phyloP scores from a whole-genome alignment of 768 basidiomycete genomes.

The Nidula microcarpa region DNA sequence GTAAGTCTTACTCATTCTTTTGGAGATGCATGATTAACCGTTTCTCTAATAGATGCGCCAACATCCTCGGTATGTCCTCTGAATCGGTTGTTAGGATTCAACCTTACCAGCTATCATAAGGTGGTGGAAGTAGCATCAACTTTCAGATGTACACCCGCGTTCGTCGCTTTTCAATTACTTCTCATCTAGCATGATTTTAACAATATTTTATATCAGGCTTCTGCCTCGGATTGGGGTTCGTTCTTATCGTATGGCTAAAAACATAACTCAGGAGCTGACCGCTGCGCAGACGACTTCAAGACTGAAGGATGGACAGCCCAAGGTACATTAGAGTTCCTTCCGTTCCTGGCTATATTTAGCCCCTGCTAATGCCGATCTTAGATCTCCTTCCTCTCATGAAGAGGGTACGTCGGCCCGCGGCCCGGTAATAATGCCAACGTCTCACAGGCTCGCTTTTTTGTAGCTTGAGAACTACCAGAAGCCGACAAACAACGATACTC shows the following conservation, averaged over 20 bases:
- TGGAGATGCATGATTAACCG: not conserved
- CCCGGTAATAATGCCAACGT: not conserved
- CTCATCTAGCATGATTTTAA: not conserved
- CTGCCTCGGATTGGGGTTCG: constrained; percentile 68
- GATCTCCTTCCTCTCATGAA: constrained; percentile 74
- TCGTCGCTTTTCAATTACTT: constrained; percentile 9
- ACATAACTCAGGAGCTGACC: constrained; percentile 13
- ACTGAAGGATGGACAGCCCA: constrained; percentile 64
- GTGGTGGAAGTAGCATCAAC: constrained; percentile 66
- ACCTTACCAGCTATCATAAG: constrained; percentile 16
- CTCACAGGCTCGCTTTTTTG: not conserved
- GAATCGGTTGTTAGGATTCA: not conserved
- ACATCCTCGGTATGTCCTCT: constrained; percentile 48
- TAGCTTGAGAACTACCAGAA: constrained; percentile 78
- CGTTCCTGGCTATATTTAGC: not conserved
- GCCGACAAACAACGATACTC: constrained; percentile 60
- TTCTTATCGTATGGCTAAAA: not conserved
- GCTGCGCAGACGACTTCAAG: constrained; percentile 62
- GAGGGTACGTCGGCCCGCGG: constrained; percentile 29
- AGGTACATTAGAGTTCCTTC: constrained; percentile 28
- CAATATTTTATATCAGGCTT: constrained; percentile 38
- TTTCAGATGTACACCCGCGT: constrained; percentile 76
- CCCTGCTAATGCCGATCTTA: constrained; percentile 10
- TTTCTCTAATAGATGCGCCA: constrained; percentile 48
- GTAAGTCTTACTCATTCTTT: constrained; percentile 28